These are phyloP conservation scores for Musa beccarii DNA, from an alignment of 176 grass and related monocot species.

Conservation along the genomic window DNA sequence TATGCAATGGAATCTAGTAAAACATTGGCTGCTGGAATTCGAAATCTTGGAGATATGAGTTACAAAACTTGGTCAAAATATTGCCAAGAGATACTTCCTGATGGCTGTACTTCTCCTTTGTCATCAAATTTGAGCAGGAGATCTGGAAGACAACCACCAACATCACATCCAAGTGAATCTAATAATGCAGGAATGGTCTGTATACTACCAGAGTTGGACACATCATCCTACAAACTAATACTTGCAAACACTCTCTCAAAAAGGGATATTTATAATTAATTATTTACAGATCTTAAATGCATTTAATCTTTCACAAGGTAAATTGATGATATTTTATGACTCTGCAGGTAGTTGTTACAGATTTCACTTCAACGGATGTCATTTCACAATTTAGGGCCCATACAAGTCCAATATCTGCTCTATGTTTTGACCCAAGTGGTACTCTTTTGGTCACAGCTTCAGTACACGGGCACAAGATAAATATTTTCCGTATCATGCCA, in stretches of 20 bases:
- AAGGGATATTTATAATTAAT: slow-evolving; percentile 11
- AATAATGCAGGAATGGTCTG: slow-evolving; percentile 95
- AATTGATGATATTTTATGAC: slow-evolving; percentile 15
- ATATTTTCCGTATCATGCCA: slow-evolving; percentile 93
- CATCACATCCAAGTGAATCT: slow-evolving; percentile 72
- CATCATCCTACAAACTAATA: not conserved
- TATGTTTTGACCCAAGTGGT: slow-evolving; percentile 95
- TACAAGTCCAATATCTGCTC: slow-evolving; percentile 92
- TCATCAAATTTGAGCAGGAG: slow-evolving; percentile 79
- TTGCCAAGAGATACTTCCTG: slow-evolving; percentile 85
- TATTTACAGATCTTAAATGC: not conserved
- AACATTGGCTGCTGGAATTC: slow-evolving; percentile 90
- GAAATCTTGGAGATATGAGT: slow-evolving; percentile 93
- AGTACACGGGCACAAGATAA: slow-evolving; percentile 97
- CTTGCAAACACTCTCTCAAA: not conserved
- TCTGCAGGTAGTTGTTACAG: slow-evolving; percentile 92
- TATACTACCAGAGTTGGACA: not conserved
- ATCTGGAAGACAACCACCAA: slow-evolving; percentile 59
- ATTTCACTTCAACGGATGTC: slow-evolving; percentile 70
- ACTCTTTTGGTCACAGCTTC: slow-evolving; percentile 93
- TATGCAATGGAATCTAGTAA: slow-evolving; percentile 99
- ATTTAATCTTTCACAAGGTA: not conserved
- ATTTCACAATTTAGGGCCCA: slow-evolving; percentile 97
- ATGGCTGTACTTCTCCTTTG: slow-evolving; percentile 81
- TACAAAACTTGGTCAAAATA: slow-evolving; percentile 95